These are phyloP conservation scores for Claviceps fusiformis DNA, from an alignment of 2,329 filamentous ascomycete species.

Conservation along the genomic window DNA sequence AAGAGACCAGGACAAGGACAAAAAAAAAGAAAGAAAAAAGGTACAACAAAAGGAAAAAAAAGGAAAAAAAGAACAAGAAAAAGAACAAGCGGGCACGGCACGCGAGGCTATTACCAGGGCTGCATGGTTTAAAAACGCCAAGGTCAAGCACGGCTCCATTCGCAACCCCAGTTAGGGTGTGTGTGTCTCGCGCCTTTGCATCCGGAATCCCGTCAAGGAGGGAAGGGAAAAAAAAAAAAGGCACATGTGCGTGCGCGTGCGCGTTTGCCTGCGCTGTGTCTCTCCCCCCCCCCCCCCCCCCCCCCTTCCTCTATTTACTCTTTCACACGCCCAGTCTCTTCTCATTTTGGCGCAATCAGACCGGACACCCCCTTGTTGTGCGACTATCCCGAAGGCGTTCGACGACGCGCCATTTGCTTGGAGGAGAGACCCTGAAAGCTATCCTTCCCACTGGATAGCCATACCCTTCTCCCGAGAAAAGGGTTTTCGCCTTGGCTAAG, in stretches of 20 bases:
- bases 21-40: not conserved
- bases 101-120: conserved; percentile 3
- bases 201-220: conserved; percentile 6
- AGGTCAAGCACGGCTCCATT: conserved; percentile 3
- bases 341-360: not conserved
- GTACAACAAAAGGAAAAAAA: not conserved
- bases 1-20: not conserved
- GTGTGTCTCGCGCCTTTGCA: conserved; percentile 7
- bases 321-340: conserved; percentile 3
- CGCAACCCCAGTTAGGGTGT: conserved; percentile 5
- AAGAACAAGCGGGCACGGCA: conserved; percentile 2
- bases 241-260: not conserved
- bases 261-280: not conserved
- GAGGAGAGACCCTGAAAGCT: not conserved
- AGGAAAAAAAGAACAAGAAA: not conserved
- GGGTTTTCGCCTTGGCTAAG: not conserved
- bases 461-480: not conserved
- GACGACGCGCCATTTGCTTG: not conserved
- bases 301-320: not conserved
- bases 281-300: no score
- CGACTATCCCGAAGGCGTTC: conserved; percentile 1
- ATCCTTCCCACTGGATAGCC: conserved; percentile 1
- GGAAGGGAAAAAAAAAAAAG: not conserved
- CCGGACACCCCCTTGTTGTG: conserved; percentile 5
- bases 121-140: conserved; percentile 1